Conservation (phyloP, 2,329 filamentous ascomycete genomes). For the Exophiala aquamarina region DNA sequence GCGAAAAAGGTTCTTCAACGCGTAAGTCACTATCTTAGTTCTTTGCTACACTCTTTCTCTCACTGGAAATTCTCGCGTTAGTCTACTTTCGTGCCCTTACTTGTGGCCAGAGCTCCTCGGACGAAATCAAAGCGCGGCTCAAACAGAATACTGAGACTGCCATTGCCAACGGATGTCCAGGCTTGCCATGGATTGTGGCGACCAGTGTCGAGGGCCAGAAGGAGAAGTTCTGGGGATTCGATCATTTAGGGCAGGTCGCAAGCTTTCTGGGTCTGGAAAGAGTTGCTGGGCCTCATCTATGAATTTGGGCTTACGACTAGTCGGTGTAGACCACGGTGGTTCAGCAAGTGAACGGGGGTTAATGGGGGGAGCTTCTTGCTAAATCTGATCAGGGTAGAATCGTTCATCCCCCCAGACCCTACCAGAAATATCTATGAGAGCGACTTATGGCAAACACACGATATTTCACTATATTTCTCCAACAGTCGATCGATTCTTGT, state of each 20-base stretch:
- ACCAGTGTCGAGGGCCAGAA: constrained; percentile 54
- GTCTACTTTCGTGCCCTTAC: too few relatives aligned
- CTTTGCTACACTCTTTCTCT: constrained; percentile 11
- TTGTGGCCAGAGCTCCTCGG: constrained; percentile 12
- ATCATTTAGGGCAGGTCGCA: constrained; percentile 57
- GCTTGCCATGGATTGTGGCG: constrained; percentile 60
- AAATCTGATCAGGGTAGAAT: too few relatives aligned
- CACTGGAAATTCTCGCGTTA: constrained; percentile 18
- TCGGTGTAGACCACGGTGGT: too few relatives aligned
- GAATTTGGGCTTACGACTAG: too few relatives aligned
- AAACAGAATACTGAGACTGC: constrained; percentile 52
- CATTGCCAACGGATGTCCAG: constrained; percentile 57
- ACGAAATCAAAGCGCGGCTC: constrained; percentile 44
- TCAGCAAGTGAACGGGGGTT: too few relatives aligned
- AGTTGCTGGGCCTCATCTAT: constrained; percentile 10
- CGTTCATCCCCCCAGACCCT: too few relatives aligned
- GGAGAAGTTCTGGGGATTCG: constrained; percentile 60
- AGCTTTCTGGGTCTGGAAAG: constrained; percentile 54
- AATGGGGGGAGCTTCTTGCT: too few relatives aligned
- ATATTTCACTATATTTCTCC: not conserved
- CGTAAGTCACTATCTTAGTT: constrained; percentile 34
- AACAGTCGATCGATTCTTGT: too few relatives aligned
- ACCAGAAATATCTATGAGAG: too few relatives aligned
- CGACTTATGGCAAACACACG: too few relatives aligned
- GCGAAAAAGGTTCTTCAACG: constrained; percentile 42